Evolutionary conservation across 441 rosid genomes (phyloP).

Genomic region (Pelargonium citronellum): DNA sequence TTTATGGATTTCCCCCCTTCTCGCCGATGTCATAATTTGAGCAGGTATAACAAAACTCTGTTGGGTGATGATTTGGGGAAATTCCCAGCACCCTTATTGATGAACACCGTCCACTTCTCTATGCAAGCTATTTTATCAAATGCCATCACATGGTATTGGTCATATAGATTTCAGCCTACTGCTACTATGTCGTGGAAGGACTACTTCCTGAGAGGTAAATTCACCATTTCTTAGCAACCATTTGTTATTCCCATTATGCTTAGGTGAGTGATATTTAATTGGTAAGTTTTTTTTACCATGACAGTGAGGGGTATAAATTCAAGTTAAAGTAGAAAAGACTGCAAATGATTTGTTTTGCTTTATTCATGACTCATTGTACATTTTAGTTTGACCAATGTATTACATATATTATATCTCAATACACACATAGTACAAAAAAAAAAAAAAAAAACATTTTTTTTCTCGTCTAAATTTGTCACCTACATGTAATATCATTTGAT

Average conservation of each 20-base stretch:
- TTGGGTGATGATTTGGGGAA: slow-evolving; percentile 92
- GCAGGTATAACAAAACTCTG: slow-evolving; percentile 91
- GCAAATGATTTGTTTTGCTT: neutral
- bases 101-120: slow-evolving; percentile 85
- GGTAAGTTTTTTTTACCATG: slow-evolving; percentile 4
- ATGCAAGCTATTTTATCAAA: slow-evolving; percentile 89
- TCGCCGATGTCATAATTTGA: slow-evolving; percentile 13
- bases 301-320: neutral
- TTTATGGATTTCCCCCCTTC: no score
- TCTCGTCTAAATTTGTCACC: no score
- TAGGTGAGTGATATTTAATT: neutral
- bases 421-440: neutral
- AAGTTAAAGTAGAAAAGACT: neutral
- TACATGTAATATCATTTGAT: neutral
- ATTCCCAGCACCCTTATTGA: slow-evolving; percentile 94
- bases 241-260: neutral
- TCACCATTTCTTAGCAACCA: neutral
- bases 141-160: slow-evolving; percentile 79
- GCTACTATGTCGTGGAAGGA: slow-evolving; percentile 76
- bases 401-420: neutral
- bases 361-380: neutral
- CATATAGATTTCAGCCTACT: slow-evolving; percentile 59
- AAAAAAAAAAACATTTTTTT: no score
- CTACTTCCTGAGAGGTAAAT: slow-evolving; percentile 72
- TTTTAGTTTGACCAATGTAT: neutral